Evolutionary conservation across 2,329 filamentous ascomycete genomes (phyloP).

Genomic region (Xylariaceae sp.): DNA sequence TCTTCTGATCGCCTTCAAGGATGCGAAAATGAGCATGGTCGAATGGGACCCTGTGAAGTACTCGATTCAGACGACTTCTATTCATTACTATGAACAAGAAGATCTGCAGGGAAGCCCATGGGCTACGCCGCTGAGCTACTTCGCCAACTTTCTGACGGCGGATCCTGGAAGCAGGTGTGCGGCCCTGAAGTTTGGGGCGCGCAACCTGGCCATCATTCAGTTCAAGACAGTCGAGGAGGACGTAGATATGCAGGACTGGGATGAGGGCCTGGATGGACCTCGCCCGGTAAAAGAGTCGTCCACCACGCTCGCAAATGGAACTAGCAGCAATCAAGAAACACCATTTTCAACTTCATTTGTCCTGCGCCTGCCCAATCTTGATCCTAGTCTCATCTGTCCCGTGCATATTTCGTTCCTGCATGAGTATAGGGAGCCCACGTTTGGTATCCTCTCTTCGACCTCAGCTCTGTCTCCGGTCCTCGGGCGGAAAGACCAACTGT

Average conservation of each 20-base stretch:
- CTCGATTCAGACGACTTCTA: constrained; percentile 79
- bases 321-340: constrained; percentile 53
- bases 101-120: constrained; percentile 79
- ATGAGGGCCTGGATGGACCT: constrained; percentile 71
- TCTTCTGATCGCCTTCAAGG: constrained; percentile 76
- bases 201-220: constrained; percentile 87
- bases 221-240: constrained; percentile 85
- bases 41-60: constrained; percentile 86
- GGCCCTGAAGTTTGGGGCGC: constrained; percentile 82
- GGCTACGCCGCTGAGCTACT: constrained; percentile 68
- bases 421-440: constrained; percentile 96
- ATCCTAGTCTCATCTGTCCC: constrained; percentile 80
- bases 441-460: constrained; percentile 84
- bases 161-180: constrained; percentile 92
- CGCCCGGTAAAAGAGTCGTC: constrained; percentile 47
- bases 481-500: constrained; percentile 77
- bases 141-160: constrained; percentile 75
- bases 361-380: constrained; percentile 79
- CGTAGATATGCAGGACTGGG: constrained; percentile 86
- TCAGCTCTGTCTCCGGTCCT: constrained; percentile 68
- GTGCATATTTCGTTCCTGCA: constrained; percentile 89
- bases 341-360: constrained; percentile 92
- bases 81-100: constrained; percentile 97
- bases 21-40: constrained; percentile 87
- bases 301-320: constrained; percentile 39